A percentile compares a stretch with the other conserved stretches of the same genome.
phyloP scores from a whole-genome alignment of 228 moss, liverwort and hornwort genomes.

The Sphagnum fallax region DNA sequence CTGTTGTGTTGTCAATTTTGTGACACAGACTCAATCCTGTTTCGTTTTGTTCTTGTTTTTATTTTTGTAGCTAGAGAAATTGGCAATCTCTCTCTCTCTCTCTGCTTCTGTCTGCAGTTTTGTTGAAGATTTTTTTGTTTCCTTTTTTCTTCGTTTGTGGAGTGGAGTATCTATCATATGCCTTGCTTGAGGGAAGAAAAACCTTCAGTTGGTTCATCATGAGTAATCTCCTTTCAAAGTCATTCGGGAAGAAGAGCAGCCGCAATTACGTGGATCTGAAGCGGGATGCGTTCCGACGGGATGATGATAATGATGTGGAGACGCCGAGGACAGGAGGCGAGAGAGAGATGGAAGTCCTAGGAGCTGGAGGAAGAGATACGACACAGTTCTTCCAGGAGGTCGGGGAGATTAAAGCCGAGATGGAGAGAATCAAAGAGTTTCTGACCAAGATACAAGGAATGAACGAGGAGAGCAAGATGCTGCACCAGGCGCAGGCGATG shows the following conservation, averaged over 20 bases:
- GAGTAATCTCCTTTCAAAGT: conserved; percentile 32
- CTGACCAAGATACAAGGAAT: conserved; percentile 34
- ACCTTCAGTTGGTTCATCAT: conserved; percentile 10
- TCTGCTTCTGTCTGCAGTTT: too few species aligned
- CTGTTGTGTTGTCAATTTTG: too few species aligned
- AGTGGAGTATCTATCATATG: too few species aligned
- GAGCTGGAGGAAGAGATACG: conserved; percentile 32
- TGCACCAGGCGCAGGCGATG: conserved; percentile 49
- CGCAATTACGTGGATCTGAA: conserved; percentile 53
- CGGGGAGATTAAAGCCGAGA: conserved; percentile 42
- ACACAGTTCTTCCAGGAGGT: conserved; percentile 53
- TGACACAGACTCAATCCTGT: too few species aligned
- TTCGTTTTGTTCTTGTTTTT: too few species aligned
- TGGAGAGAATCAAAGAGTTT: conserved; percentile 43
- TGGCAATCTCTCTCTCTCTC: too few species aligned
- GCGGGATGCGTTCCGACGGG: conserved; percentile 19
- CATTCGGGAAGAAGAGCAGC: conserved; percentile 29
- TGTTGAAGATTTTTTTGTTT: too few species aligned
- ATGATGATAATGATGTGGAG: conserved; percentile 20
- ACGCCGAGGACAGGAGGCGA: conserved; percentile 25
- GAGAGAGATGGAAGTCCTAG: conserved; percentile 7
- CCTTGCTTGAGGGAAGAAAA: too few species aligned
- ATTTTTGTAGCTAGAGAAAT: too few species aligned
- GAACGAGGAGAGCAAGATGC: conserved; percentile 41
- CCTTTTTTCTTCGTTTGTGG: too few species aligned